Evolutionary conservation across 805 yeast species (phyloP).

Genomic region (Lipomyces kockii): DNA sequence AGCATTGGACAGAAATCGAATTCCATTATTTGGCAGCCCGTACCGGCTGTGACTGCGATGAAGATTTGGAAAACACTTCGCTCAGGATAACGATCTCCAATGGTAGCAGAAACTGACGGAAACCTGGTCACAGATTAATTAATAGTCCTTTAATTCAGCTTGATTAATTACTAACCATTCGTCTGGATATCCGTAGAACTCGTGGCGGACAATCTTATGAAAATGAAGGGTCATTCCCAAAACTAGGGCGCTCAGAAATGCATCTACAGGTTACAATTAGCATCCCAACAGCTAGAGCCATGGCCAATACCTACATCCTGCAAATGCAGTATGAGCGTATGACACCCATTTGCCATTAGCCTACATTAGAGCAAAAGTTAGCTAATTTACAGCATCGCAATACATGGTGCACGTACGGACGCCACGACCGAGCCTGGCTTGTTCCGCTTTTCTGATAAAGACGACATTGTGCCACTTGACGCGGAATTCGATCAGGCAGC

Average conservation of each 20-base stretch:
- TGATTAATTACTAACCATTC: constrained; percentile 65
- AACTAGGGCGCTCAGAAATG: constrained; percentile 38
- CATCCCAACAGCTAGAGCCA: neutral
- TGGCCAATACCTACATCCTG: constrained; percentile 30
- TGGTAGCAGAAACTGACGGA: constrained; percentile 95
- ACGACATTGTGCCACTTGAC: constrained; percentile 17
- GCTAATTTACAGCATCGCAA: neutral
- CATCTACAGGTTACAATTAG: constrained; percentile 18
- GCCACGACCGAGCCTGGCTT: constrained; percentile 34
- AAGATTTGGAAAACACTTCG: constrained; percentile 87
- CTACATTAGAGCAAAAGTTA: constrained; percentile 12
- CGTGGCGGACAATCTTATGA: constrained; percentile 84
- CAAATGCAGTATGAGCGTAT: constrained; percentile 35
- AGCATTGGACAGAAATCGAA: constrained; percentile 57
- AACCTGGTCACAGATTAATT: constrained; percentile 48
- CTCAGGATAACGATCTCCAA: constrained; percentile 97
- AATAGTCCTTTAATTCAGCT: neutral
- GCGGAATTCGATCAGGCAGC: neutral
- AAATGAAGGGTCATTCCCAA: constrained; percentile 61
- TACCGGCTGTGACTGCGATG: constrained; percentile 88
- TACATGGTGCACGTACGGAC: constrained; percentile 18
- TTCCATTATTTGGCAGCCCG: neutral
- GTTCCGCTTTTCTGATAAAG: constrained; percentile 28
- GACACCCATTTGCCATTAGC: constrained; percentile 37
- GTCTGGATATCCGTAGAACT: constrained; percentile 88